Base-by-base conservation (phyloP, 441 rosid genomes). In the Sinapis alba region DNA sequence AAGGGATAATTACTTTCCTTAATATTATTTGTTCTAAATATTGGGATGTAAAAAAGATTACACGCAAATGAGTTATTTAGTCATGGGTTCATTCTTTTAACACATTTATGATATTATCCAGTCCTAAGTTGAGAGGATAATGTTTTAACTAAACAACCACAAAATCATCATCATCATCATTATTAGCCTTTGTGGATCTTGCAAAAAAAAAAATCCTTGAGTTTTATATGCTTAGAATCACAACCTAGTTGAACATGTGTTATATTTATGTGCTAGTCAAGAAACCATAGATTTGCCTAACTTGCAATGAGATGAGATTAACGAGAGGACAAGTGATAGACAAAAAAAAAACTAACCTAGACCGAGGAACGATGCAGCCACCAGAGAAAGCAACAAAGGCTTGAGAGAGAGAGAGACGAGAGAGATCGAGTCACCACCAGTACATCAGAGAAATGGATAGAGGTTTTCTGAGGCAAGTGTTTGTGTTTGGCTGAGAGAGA, bases 141-240 rank as follows among this genome's bases (percentile, higher is more conserved):
- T 34, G 38, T 34, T 34, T 34, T 34, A 34, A 34, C 11, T 34
- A 8, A 8, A 34, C 38, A 11, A 34, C 6, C 34, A 30, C 34
- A 30, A 30, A 30, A 0, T 34, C 38, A 41, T 41, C 50, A 41
- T 41, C 50, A 41, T 13, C 50, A 36, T 62, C 41, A 53, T 62
- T 67, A 71, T 71, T 58, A 28, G 53, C 24, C 54, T 10, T 64
- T 53, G 24, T 36, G 63, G 63, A 50, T 62, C 13, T 50, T 62
- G 36, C 20, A 60, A 69, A 23, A 71, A 21, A 19, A 21, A 62
- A 62, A 12, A 61, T 47, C 68, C 16, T 38, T 2, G 8, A 19
- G 20, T 60, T 28, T 45, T 12, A 51, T 38, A 2, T 61, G 24
- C 21, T 60, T 60, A 28, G 38, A 28, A 28, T 60, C 24, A 30